A percentile compares a stretch with the other conserved stretches of the same genome.
Evolutionary conservation across 1,284 basidiomycete species (phyloP).

Genomic region (Tausonia pullulans): DNA sequence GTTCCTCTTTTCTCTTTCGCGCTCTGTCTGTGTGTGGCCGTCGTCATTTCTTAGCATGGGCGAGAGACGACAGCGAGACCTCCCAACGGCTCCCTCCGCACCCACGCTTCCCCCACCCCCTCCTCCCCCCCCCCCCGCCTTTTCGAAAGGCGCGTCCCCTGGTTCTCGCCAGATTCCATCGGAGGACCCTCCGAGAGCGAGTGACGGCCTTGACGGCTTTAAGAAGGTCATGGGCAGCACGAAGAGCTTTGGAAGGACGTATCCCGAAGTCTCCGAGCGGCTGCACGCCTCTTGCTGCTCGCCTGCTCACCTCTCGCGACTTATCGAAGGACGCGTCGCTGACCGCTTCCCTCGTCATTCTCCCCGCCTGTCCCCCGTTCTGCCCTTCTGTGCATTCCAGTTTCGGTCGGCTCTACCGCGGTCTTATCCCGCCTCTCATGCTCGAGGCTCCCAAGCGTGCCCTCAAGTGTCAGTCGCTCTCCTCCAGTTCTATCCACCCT

Average conservation of each 20-base stretch:
- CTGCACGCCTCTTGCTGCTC: not conserved
- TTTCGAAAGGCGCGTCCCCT: too few relatives aligned
- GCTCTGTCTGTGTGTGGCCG: too few relatives aligned
- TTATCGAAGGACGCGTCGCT: not conserved
- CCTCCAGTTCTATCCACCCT: not conserved
- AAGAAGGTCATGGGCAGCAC: too few relatives aligned
- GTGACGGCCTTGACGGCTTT: too few relatives aligned
- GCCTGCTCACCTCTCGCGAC: not conserved
- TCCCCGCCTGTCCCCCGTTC: not conserved
- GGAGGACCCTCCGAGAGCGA: too few relatives aligned
- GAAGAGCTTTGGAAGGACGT: too few relatives aligned
- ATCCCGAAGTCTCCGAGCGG: too few relatives aligned
- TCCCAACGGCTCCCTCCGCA: too few relatives aligned
- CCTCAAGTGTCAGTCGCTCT: constrained; percentile 70
- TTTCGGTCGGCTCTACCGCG: constrained; percentile 75
- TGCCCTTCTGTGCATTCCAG: constrained; percentile 36
- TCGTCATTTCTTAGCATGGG: constrained; percentile 38
- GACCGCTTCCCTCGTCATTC: not conserved
- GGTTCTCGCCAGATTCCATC: too few relatives aligned
- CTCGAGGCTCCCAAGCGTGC: constrained; percentile 97
- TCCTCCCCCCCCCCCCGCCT: too few relatives aligned
- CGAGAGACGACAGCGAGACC: not conserved
- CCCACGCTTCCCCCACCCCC: too few relatives aligned
- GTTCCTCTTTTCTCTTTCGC: constrained; percentile 40
- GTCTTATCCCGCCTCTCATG: constrained; percentile 84